Conservation (phyloP, 2,329 filamentous ascomycete genomes). For the Grosmannia clavigera region DNA sequence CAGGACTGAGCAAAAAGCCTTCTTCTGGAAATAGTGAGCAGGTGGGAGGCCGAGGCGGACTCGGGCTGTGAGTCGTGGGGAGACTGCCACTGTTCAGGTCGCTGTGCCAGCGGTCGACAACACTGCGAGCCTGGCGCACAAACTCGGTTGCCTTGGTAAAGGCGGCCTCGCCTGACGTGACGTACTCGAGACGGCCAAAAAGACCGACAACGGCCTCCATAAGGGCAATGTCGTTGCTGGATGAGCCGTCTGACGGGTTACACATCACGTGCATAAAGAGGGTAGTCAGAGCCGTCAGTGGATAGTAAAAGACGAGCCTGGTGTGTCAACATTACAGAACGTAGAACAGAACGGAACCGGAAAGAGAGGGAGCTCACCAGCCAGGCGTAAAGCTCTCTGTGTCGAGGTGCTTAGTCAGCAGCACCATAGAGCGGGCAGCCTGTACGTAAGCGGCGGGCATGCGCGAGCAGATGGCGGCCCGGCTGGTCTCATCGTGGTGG, state of each 20-base stretch:
- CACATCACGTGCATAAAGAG: slow-evolving; percentile 5
- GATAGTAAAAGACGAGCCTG: slow-evolving; percentile 6
- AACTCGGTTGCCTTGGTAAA: slow-evolving; percentile 7
- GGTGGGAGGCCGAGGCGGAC: not conserved
- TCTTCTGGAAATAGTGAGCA: not conserved
- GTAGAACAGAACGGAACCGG: not conserved
- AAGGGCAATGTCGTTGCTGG: slow-evolving; percentile 4
- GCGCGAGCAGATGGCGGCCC: not conserved
- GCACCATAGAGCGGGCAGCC: slow-evolving; percentile 3
- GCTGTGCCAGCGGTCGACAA: not conserved
- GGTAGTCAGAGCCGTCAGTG: slow-evolving; percentile 2
- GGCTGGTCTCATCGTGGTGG: not conserved
- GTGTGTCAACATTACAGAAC: not conserved
- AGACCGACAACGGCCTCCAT: slow-evolving; percentile 6
- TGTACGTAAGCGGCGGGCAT: not conserved
- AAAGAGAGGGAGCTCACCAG: not conserved
- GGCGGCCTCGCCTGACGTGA: slow-evolving; percentile 4
- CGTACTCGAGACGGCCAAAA: slow-evolving; percentile 6
- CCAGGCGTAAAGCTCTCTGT: slow-evolving; percentile 3
- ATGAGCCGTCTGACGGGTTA: not conserved
- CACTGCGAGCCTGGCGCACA: slow-evolving; percentile 5
- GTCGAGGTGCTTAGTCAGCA: slow-evolving; percentile 5
- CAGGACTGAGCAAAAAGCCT: not conserved
- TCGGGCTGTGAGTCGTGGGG: not conserved
- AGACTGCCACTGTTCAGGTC: not conserved